Evolutionary conservation across 331 rosid species (phyloP), one percentile per base, ranked within the genome.

Genomic region (Phaseolus coccineus): DNA sequence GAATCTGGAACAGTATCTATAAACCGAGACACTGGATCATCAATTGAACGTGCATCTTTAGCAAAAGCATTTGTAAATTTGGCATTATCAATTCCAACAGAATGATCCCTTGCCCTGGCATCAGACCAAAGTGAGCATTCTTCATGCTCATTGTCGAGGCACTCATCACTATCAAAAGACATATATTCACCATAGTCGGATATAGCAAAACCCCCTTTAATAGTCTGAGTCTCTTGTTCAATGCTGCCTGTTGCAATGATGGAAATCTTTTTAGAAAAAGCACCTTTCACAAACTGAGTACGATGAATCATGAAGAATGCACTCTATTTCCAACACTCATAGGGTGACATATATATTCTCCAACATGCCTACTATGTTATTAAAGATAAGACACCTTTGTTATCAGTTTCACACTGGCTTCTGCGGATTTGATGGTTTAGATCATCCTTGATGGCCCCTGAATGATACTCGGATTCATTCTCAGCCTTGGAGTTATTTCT

Each of bases 11-110:
- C 91, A 10, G 89, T 84, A 47, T 84, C 90, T 79, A 89, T 87
- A 47, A 94, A 83, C 87, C 85, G 87, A 69, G 93, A 81, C 57
- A 89, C 86, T 0, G 90, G 89, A 75, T 88, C 87, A 55, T 81
- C 74, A 3, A 24, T 28, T 69, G 87, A 51, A 71, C 46, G 55
- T 62, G 7, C 66, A 57, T 82, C 84, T 42, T 58, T 58, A 16
- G 85, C 75, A 79, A 87, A 84, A 58, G 89, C 84, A 86, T 86
- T 87, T 56, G 79, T 27, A 28, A 87, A 81, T 65, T 88, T 82
- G 0, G 71, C 80, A 72, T 70, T 37, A 61, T 85, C 85, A 46
- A 74, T 75, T 68, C 82, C 80, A 74, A 67, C 56, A 37, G 58
- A 33, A 55, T 63, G 71, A 67, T 84, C 90, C 33, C 77, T 73